Base-by-base conservation (phyloP, 306 rosid species). In the Rubus parviflorus region DNA sequence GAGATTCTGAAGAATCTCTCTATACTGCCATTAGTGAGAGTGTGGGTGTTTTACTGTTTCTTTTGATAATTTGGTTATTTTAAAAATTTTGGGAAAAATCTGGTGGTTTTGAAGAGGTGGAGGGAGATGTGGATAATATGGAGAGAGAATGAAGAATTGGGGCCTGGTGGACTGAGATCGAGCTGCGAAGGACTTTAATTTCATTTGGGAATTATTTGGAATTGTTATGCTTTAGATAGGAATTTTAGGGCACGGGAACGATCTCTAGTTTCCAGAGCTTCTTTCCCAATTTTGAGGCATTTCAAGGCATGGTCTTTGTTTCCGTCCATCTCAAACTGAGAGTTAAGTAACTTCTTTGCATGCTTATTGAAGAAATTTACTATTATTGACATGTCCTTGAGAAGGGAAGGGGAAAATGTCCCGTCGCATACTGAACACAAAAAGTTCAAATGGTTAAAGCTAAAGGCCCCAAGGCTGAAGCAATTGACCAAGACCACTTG, bases 251-350 rank as follows among this genome's bases (percentile, higher is more conserved):
- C 94, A 7, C 99, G 91, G 25, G 75, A 30, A 0, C 90, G 97
- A 89, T 95, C 91, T 35, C 97, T 97, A 15, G 66, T 79, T 67
- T 79, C 88, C 64, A 90, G 57, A 1, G 99, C 97, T 61, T 86
- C 88, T 81, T 88, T 92, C 10, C 92, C 97, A 49, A 92, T 90
- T 80, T 35, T 88, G 76, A 95, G 83, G 81, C 97, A 87, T 75
- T 89, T 95, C 85, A 90, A 72, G 23, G 97, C 97, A 37, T 92
- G 97, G 72, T 95, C 99, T 80, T 92, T 95, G 87, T 95, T 95
- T 57, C 99, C 94, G 46, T 92, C 97, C 99, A 95, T 95, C 53
- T 73, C 72, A 7, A 70, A 64, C n/a, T 47, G 51, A 15, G 51
- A 47, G 16, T 47, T 0, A 2, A 12, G 51, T 47, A 47, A 12